phyloP scores from a whole-genome alignment of 805 yeast species.

The Kodamaea laetipori region DNA sequence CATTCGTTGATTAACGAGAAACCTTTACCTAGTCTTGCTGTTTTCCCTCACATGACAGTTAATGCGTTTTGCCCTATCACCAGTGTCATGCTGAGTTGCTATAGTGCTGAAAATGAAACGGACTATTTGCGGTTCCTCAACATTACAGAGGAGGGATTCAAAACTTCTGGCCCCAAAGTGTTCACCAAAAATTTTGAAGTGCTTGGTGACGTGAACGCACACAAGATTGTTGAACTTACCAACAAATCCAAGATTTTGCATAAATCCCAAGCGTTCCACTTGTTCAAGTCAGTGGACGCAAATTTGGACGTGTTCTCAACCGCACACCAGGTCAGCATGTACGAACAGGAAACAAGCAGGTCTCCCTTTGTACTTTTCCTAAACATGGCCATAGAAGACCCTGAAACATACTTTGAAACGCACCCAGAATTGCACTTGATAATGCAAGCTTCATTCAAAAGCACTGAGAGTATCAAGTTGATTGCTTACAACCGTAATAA shows the following conservation, averaged over 20 bases:
- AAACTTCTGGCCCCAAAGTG: conserved; percentile 20
- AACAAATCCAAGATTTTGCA: conserved; percentile 72
- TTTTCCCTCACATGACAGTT: conserved; percentile 69
- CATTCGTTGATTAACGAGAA: conserved; percentile 86
- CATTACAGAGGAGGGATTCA: conserved; percentile 30
- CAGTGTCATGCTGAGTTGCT: conserved; percentile 53
- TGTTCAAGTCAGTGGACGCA: conserved; percentile 54
- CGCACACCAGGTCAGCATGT: conserved; percentile 63
- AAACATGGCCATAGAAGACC: conserved; percentile 50
- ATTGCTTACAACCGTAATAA: conserved; percentile 21
- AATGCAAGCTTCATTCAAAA: conserved; percentile 39
- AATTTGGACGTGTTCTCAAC: conserved; percentile 55
- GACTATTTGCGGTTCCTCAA: conserved; percentile 29
- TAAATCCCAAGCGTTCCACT: conserved; percentile 83
- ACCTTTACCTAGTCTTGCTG: conserved; percentile 54
- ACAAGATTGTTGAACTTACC: conserved; percentile 54
- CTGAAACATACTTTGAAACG: conserved; percentile 22
- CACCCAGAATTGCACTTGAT: conserved; percentile 44
- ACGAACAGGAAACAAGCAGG: conserved; percentile 54
- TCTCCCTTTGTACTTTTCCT: conserved; percentile 69
- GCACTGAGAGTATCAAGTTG: conserved; percentile 18
- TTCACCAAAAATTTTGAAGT: conserved; percentile 32
- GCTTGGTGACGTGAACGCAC: conserved; percentile 8
- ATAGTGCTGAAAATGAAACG: conserved; percentile 22
- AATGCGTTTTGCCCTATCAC: conserved; percentile 65